A percentile compares a stretch with the other conserved stretches of the same genome.
These are phyloP conservation scores for Ophiocordyceps robertsii DNA, from an alignment of 2,329 filamentous ascomycete species.

Conservation along the genomic window DNA sequence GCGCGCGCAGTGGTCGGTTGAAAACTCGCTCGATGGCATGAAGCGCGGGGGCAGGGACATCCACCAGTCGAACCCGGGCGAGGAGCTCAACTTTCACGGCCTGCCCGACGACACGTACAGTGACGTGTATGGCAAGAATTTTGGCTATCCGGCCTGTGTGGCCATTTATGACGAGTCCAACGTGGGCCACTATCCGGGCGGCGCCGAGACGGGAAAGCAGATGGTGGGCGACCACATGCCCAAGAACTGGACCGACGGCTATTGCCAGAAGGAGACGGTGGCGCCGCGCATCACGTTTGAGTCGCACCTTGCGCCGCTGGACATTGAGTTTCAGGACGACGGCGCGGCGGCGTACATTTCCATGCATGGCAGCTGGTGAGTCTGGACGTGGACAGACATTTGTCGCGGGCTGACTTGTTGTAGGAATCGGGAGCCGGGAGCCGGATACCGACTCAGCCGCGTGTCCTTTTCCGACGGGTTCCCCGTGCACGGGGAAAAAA, in stretches of 20 bases:
- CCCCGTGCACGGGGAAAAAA: slow-evolving; percentile 18
- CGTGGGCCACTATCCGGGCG: slow-evolving; percentile 19
- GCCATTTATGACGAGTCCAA: slow-evolving; percentile 35
- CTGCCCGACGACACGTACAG: slow-evolving; percentile 23
- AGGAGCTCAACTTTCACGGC: slow-evolving; percentile 60
- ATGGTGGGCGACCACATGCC: slow-evolving; percentile 12
- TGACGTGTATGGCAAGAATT: slow-evolving; percentile 29
- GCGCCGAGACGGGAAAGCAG: slow-evolving; percentile 10
- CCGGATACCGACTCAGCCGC: slow-evolving; percentile 25
- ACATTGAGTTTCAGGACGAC: slow-evolving; percentile 45
- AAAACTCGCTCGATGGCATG: slow-evolving; percentile 53
- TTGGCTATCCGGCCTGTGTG: slow-evolving; percentile 51
- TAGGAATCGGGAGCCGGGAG: slow-evolving; percentile 18
- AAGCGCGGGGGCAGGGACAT: slow-evolving; percentile 39
- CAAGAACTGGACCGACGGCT: slow-evolving; percentile 8
- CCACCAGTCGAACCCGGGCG: slow-evolving; percentile 54
- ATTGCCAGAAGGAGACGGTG: slow-evolving; percentile 8
- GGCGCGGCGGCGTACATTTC: slow-evolving; percentile 44
- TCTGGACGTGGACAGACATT: not conserved
- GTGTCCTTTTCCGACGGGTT: slow-evolving; percentile 21
- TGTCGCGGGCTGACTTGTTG: not conserved
- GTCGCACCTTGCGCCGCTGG: slow-evolving; percentile 50
- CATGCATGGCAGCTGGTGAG: slow-evolving; percentile 47
- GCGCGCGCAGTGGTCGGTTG: slow-evolving; percentile 33
- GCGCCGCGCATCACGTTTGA: slow-evolving; percentile 12